phyloP scores from a whole-genome alignment of 257 asterid genomes.

The Fraxinus quadrangulata region DNA sequence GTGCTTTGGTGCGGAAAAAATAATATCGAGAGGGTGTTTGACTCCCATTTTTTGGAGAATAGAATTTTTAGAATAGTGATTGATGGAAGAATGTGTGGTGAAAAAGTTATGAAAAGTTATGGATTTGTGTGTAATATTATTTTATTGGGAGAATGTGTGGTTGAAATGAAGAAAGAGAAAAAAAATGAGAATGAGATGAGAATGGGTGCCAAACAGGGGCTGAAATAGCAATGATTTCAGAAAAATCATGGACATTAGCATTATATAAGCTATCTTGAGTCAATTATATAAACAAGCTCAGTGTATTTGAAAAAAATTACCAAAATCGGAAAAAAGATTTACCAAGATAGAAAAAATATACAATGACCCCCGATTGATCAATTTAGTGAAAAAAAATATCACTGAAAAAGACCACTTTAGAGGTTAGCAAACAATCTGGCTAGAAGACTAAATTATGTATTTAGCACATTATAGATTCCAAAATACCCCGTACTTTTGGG shows the following conservation, averaged over 20 bases:
- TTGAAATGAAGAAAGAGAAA: too few relatives aligned
- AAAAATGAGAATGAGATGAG: too few relatives aligned
- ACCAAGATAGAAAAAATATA: neutral
- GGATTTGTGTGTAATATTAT: too few relatives aligned
- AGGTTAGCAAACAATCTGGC: neutral
- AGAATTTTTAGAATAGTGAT: too few relatives aligned
- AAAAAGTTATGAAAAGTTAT: too few relatives aligned
- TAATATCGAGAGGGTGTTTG: too few relatives aligned
- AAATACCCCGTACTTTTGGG: neutral
- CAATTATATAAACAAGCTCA: neutral
- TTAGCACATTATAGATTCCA: neutral
- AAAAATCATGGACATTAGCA: neutral
- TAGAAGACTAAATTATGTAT: neutral
- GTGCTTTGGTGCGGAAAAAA: neutral
- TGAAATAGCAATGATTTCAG: too few relatives aligned
- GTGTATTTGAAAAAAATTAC: neutral
- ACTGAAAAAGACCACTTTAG: conserved; percentile 7
- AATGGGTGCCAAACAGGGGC: too few relatives aligned
- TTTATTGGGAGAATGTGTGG: too few relatives aligned
- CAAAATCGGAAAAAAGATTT: neutral
- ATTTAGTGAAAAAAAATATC: neutral
- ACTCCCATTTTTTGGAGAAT: too few relatives aligned
- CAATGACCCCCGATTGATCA: neutral
- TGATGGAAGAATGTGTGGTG: too few relatives aligned
- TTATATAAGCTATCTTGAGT: conserved; percentile 1